phyloP scores from a whole-genome alignment of 148 eudicot species.

The Fagopyrum esculentum region DNA sequence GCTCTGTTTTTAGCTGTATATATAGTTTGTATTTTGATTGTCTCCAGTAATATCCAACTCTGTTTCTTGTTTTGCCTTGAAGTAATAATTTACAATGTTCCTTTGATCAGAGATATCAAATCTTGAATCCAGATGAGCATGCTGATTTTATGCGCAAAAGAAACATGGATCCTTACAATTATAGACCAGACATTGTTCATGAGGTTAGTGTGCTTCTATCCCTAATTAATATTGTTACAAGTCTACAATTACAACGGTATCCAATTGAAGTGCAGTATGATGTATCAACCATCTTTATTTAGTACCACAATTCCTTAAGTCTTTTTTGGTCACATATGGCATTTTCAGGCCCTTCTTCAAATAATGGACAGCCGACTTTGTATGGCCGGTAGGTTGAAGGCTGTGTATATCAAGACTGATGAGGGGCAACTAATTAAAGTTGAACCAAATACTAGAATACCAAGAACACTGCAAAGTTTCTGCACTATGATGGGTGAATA shows the following conservation, averaged over 20 bases:
- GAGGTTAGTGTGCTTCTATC: conserved; percentile 11
- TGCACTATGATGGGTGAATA: conserved; percentile 8
- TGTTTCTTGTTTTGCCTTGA: background rate
- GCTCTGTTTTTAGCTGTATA: background rate
- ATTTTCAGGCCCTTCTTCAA: conserved; percentile 14
- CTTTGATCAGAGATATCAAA: conserved; percentile 18
- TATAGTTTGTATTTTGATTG: background rate
- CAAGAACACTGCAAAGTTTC: conserved; percentile 1
- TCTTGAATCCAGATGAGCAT: conserved; percentile 21
- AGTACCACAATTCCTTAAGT: background rate
- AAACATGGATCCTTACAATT: conserved; percentile 22
- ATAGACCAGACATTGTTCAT: conserved; percentile 24
- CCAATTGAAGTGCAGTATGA: background rate
- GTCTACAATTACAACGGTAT: background rate
- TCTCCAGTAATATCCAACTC: background rate
- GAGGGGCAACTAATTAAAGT: conserved; percentile 10
- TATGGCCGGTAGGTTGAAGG: conserved; percentile 21
- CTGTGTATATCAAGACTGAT: conserved; percentile 21
- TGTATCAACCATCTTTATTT: background rate
- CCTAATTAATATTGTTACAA: background rate
- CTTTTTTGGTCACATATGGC: background rate
- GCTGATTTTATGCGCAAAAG: conserved; percentile 20
- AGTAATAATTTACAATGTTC: background rate
- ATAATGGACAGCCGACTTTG: conserved; percentile 21
- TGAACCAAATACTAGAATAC: background rate